These are phyloP conservation scores for Fusarium tjaetaba DNA, from an alignment of 2,329 filamentous ascomycete genomes.

Conservation along the genomic window DNA sequence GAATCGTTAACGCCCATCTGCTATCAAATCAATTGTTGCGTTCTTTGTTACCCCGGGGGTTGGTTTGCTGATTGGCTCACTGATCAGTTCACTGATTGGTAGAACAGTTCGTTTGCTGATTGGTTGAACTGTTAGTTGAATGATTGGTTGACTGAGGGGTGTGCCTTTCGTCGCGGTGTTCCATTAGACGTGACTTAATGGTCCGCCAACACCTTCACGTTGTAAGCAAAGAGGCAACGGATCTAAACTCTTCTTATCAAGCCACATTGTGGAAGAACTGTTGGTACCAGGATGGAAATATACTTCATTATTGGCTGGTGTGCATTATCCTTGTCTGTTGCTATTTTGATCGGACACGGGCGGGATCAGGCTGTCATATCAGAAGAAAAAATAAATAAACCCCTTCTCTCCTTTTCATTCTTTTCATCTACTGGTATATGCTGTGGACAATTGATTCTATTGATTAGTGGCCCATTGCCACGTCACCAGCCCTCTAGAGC, in stretches of 20 bases:
- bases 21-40: no score
- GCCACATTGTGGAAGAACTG: neutral
- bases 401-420: neutral
- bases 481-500: rapidly evolving
- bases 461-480: neutral
- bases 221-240: neutral
- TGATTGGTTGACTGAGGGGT: no score
- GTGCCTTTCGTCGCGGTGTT: neutral
- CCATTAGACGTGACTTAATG: neutral
- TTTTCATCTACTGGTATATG: no score
- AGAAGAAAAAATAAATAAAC: neutral
- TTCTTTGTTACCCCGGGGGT: no score
- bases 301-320: neutral
- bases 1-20: no score
- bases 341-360: neutral
- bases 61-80: no score
- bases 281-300: neutral
- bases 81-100: no score
- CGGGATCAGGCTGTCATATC: neutral
- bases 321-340: neutral
- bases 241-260: neutral
- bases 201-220: neutral
- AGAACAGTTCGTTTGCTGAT: no score
- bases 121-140: no score
- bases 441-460: neutral